Evolutionary conservation across 148 eudicot genomes (phyloP), one percentile per base, ranked within the genome.

Genomic region (Chenopodium formosanum): DNA sequence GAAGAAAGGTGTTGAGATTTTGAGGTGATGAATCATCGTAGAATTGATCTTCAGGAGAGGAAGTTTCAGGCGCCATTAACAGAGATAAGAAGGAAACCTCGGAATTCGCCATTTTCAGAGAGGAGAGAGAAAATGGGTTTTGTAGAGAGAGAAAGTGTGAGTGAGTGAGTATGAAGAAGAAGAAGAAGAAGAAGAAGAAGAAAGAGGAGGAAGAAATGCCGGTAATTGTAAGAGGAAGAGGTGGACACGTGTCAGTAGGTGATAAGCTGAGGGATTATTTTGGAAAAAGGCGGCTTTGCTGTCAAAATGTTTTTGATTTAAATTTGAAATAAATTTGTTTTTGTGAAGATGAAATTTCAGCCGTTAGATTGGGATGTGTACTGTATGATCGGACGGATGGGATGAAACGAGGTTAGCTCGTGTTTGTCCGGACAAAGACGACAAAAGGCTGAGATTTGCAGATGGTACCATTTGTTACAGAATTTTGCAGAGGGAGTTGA

Each of bases 21-120:
- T 74, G 20, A 31, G 14, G 27, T 5, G 53, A 37, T 40, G 44
- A 10, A 17, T 2, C 2, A 7, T 75, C 48, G 34, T 75, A 56
- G 16, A 56, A 75, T 4, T 44, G 64, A 63, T 75, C 31, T 14
- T 56, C 47, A 13, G 29, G 3, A 1, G 78, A 9, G 12, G 66
- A 19, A 4, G 58, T 34, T 16, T 75, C 78, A 19, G 78, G 78
- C 47, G 78, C 78, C 67, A 75, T 31, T 75, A 75, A 75, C 23
- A 75, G 47, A 56, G 78, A 63, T 75, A 75, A 31, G 22, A 75
- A 75, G 1, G 78, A 75, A 17, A 32, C 44, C 60, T 56, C 20
- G 22, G 60, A 56, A 56, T 16, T 16, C 60, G 13, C 60, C 60
- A 56, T 56, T 56, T 48, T 56, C 60, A 56, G 60, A 56, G 60